Evolutionary conservation across 2,329 filamentous ascomycete genomes (phyloP).

Genomic region (Cladosporium velox): DNA sequence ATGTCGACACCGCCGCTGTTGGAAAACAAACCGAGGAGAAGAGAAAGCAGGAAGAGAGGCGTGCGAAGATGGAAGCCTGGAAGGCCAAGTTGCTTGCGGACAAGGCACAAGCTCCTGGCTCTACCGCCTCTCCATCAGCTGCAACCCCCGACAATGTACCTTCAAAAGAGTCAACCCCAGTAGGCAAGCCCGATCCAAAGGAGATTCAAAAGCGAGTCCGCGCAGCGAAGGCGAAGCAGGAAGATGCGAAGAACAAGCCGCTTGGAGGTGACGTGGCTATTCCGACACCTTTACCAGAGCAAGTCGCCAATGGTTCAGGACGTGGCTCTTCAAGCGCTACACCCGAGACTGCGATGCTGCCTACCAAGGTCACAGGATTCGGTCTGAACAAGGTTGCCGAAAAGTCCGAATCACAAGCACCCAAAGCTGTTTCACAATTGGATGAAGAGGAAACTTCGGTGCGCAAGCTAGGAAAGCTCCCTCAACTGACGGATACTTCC

Average conservation of each 20-base stretch:
- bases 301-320: conserved; percentile 23
- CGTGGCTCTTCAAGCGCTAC: conserved; percentile 30
- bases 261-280: conserved; percentile 58
- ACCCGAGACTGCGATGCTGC: conserved; percentile 44
- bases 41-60: conserved; percentile 60
- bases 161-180: conserved; percentile 60
- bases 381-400: conserved; percentile 74
- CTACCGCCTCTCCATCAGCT: conserved; percentile 28
- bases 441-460: conserved; percentile 85
- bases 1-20: conserved; percentile 19
- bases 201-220: conserved; percentile 78
- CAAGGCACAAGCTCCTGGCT: conserved; percentile 39
- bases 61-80: conserved; percentile 85
- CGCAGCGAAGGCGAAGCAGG: conserved; percentile 52
- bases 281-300: conserved; percentile 38
- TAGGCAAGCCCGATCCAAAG: conserved; percentile 85
- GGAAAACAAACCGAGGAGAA: conserved; percentile 26
- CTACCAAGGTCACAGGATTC: conserved; percentile 75
- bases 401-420: conserved; percentile 56
- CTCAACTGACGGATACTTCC: conserved; percentile 61
- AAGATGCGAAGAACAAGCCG: conserved; percentile 43
- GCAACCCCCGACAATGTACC: conserved; percentile 35
- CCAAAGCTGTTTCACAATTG: conserved; percentile 72
- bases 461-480: conserved; percentile 88
- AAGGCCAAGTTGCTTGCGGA: conserved; percentile 78